Evolutionary conservation across 73 alveolate species (phyloP), one percentile per base, ranked within the genome.

Genomic region (Effrenium voratum): DNA sequence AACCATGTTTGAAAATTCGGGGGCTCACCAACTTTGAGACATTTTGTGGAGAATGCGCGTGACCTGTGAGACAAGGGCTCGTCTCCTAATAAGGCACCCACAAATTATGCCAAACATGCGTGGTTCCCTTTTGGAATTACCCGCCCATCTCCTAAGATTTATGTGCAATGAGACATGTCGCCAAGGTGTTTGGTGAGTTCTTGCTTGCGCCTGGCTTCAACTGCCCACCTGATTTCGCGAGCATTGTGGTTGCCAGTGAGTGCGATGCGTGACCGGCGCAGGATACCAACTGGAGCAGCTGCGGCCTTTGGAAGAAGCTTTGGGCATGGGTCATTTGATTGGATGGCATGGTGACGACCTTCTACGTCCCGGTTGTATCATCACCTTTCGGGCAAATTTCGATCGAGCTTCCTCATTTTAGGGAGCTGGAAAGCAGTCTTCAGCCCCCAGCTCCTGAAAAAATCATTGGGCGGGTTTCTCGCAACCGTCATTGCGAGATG

Each of bases 281-380:
- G 97, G 97, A 90, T 59, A 87, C 86, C 50, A 90, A 90, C 63
- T 90, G 97, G 97, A 90, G 87, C 97, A 90, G 97, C n/a, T 24
- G 41, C 34, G 72, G 87, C 57, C 70, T 44, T 63, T 40, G 26
- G 57, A 43, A 41, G 12, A 28, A 46, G 40, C 32, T 0, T 0
- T 15, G n/a, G n/a, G 41, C 45, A n/a, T 3, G 28, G 45, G 50
- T 10, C 24, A 16, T 19, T 15, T 38, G 43, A 79, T 2, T n/a
- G 43, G 43, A 8, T 30, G 80, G 19, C 45, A 10, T 22, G 47
- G 3, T 68, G 5, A 8, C 32, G 84, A 36, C 84, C n/a, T 12
- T 36, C 19, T 8, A 8, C 19, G 19, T 52, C 26, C 63, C 8
- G 63, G 26, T 12, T 52, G 63, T 52, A 12, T 19, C 8, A 8